Evolutionary conservation across 176 grass and related monocot genomes (phyloP), one percentile per base, ranked within the genome.

Genomic region (Saccharum spontaneum): DNA sequence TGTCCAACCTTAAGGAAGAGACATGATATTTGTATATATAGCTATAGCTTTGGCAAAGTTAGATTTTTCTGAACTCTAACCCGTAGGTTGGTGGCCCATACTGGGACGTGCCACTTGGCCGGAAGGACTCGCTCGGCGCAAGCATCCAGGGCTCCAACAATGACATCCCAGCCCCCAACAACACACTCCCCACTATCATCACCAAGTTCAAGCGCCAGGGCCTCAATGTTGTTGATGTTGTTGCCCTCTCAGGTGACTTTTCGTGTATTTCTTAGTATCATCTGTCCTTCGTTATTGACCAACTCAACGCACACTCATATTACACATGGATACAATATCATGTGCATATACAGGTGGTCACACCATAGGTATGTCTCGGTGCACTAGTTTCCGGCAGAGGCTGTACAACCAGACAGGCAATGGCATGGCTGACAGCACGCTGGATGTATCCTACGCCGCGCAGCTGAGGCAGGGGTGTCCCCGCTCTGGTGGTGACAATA

Each of bases 101-200:
- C 86, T 96, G 91, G 91, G 97, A 90, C 0, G 97, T 99, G n/a
- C 90, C 93, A 28, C 93, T 99, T 11, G 97, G 97, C 41, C 92
- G 97, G 34, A 88, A 90, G 34, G 97, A 99, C 78, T 99, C 97
- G 0, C 80, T 94, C 18, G 88, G 75, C 6, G 97, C 97, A 13
- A 99, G 90, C 67, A 76, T 96, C 38, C 91, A 92, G 37, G 93
- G 93, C 43, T 99, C 97, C 20, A 99, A 99, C 88, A 92, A 96
- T 76, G 86, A 94, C 66, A 93, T 99, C 76, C 97, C 97, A 23
- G 97, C 93, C 3, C 97, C 97, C 57, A 99, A 99, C 88, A 90
- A 94, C 88, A 99, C 97, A 23, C 91, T 99, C 24, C 75, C 90
- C 44, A 89, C 97, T 76, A 96, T 99, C 86, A 77, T 96, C 90